Conservation (phyloP, 768 basidiomycete species). For the Pisolithus tinctorius region DNA sequence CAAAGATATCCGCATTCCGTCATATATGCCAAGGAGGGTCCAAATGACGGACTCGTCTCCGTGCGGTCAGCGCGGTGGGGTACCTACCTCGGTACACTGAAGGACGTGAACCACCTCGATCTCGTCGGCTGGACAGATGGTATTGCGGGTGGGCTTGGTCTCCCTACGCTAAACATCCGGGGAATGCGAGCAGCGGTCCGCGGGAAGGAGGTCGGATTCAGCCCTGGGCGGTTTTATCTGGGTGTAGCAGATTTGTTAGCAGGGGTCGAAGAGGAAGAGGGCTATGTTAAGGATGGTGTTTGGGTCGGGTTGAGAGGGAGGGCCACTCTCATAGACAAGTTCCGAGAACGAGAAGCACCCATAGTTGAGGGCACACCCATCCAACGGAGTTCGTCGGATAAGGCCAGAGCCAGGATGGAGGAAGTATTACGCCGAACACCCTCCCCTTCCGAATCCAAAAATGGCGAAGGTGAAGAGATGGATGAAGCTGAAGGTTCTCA, state of each 20-base stretch:
- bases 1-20: constrained; percentile 66
- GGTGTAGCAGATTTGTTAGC: constrained; percentile 77
- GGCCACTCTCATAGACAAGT: background rate
- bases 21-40: constrained; percentile 79
- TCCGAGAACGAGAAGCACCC: background rate
- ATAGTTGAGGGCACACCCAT: background rate
- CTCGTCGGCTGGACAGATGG: constrained; percentile 81
- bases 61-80: constrained; percentile 90
- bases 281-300: constrained; percentile 15
- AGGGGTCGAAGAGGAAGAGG: constrained; percentile 61
- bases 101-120: constrained; percentile 87
- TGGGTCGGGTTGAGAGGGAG: constrained; percentile 17
- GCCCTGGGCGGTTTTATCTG: constrained; percentile 87
- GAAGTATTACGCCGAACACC: constrained; percentile 15
- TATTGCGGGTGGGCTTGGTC: constrained; percentile 21
- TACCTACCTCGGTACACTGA: constrained; percentile 89
- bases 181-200: constrained; percentile 87
- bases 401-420: constrained; percentile 20
- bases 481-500: background rate
- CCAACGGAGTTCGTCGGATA: constrained; percentile 14
- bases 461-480: constrained; percentile 1
- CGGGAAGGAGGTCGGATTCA: constrained; percentile 87
- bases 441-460: constrained; percentile 3
- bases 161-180: constrained; percentile 27
- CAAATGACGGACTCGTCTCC: constrained; percentile 92